Conservation (phyloP, 306 rosid genomes). For the Alnus rubra region DNA sequence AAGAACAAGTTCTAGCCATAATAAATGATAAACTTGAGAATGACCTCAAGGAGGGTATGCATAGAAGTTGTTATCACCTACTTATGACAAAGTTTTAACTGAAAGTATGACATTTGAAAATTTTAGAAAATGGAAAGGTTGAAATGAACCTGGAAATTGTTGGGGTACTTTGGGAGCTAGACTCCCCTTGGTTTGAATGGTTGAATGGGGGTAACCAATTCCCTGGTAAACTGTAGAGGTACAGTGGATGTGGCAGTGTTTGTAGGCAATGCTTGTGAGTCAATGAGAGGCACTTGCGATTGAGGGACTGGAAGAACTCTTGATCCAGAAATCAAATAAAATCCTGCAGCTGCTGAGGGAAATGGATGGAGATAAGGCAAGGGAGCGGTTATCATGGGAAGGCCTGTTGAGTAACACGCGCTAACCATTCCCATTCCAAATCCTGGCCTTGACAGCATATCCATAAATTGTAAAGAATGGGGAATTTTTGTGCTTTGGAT, state of each 20-base stretch:
- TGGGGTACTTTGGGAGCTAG: neutral
- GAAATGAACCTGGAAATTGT: neutral
- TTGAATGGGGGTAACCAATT: neutral
- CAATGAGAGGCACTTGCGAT: neutral
- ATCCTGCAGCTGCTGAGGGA: neutral
- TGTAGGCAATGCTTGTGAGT: neutral
- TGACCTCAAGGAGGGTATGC: neutral
- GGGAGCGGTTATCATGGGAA: neutral
- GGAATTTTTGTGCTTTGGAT: neutral
- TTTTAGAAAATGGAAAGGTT: neutral
- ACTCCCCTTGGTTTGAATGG: neutral
- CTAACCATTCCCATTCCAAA: constrained; percentile 14
- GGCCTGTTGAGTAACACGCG: neutral
- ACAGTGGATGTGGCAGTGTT: neutral
- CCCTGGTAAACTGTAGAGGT: neutral
- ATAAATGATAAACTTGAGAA: too few species aligned
- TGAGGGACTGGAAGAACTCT: neutral
- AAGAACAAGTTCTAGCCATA: too few species aligned
- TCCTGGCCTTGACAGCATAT: neutral
- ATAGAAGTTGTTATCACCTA: neutral
- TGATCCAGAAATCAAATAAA: neutral
- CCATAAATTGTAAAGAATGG: neutral
- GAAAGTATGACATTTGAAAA: neutral
- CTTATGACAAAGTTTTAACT: neutral
- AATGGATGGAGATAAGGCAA: neutral